Conservation (phyloP, 108 stramenopile species). For the Thalassiosira profunda region DNA sequence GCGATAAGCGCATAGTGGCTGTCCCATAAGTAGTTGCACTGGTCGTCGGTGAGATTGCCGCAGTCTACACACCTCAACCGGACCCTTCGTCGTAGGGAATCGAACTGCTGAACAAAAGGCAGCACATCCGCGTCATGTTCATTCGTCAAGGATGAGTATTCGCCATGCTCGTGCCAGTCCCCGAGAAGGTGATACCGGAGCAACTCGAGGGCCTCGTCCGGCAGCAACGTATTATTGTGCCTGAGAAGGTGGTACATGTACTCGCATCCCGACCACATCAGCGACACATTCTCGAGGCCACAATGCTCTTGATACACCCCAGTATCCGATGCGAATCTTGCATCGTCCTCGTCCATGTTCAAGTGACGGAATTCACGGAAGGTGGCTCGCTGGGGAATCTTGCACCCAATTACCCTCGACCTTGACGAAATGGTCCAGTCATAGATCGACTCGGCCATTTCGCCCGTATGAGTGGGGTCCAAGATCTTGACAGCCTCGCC, state of each 20-base stretch:
- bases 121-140: conserved; percentile 46
- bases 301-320: conserved; percentile 47
- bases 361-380: conserved; percentile 50
- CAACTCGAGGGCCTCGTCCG: conserved; percentile 56
- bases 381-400: conserved; percentile 25
- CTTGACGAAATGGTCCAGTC: conserved; percentile 65
- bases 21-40: conserved; percentile 55
- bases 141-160: conserved; percentile 40
- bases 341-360: conserved; percentile 46
- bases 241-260: conserved; percentile 63
- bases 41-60: conserved; percentile 49
- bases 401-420: conserved; percentile 59
- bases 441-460: conserved; percentile 40
- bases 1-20: conserved; percentile 53
- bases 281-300: conserved; percentile 53
- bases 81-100: conserved; percentile 33
- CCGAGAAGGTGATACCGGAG: conserved; percentile 47
- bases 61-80: conserved; percentile 16
- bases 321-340: conserved; percentile 40
- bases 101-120: conserved; percentile 56
- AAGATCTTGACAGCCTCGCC: conserved; percentile 37
- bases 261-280: conserved; percentile 65
- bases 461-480: conserved; percentile 18
- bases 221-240: conserved; percentile 55
- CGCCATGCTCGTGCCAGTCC: conserved; percentile 56